Evolutionary conservation across 2,329 filamentous ascomycete genomes (phyloP).

Genomic region (Alternaria arbusti): DNA sequence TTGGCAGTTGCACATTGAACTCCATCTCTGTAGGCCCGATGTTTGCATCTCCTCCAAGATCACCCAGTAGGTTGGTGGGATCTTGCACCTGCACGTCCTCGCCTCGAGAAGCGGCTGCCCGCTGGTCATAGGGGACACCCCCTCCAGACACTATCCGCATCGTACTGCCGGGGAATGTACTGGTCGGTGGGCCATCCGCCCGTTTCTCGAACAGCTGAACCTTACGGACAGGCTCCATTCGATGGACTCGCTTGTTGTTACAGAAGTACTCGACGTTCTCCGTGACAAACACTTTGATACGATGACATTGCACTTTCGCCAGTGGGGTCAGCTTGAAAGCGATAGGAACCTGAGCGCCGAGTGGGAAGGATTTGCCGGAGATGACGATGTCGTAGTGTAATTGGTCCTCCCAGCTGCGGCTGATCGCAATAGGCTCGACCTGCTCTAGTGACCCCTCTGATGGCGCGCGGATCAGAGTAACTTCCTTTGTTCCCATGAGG

Average conservation of each 20-base stretch:
- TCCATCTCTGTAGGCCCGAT: slow-evolving; percentile 93
- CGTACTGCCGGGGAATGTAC: slow-evolving; percentile 75
- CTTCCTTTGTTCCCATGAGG: slow-evolving; percentile 79
- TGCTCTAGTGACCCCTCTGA: slow-evolving; percentile 88
- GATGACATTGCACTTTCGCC: slow-evolving; percentile 91
- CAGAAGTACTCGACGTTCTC: slow-evolving; percentile 93
- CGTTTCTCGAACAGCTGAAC: slow-evolving; percentile 87
- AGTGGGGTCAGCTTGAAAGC: slow-evolving; percentile 92
- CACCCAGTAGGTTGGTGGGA: slow-evolving; percentile 76
- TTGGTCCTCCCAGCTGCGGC: slow-evolving; percentile 92
- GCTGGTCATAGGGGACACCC: slow-evolving; percentile 71
- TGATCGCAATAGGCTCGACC: slow-evolving; percentile 92
- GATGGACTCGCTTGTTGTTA: slow-evolving; percentile 80
- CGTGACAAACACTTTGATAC: slow-evolving; percentile 88
- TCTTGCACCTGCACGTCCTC: slow-evolving; percentile 61
- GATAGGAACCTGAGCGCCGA: slow-evolving; percentile 86
- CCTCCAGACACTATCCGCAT: slow-evolving; percentile 80
- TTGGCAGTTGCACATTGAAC: slow-evolving; percentile 90
- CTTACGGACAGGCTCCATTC: slow-evolving; percentile 83
- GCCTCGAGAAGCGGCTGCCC: slow-evolving; percentile 62
- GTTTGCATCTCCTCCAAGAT: slow-evolving; percentile 74
- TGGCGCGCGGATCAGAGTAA: slow-evolving; percentile 82
- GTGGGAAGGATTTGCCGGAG: slow-evolving; percentile 90
- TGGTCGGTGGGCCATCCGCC: slow-evolving; percentile 76
- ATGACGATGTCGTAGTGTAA: slow-evolving; percentile 96